Base-by-base conservation (phyloP, 2,329 filamentous ascomycete species). In the Exophiala oligosperma region DNA sequence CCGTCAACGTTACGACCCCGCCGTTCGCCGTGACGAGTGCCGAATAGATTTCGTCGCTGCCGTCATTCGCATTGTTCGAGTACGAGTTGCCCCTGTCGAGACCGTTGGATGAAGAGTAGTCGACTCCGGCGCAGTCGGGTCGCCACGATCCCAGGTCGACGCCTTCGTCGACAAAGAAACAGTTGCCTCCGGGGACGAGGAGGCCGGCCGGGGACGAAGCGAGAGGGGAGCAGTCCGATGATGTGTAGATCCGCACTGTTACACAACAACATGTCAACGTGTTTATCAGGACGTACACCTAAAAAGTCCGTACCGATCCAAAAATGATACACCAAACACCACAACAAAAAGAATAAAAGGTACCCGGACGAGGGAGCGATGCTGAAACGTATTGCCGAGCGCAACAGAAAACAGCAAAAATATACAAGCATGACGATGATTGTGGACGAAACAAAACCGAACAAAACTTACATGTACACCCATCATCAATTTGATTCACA, bases 141-240 rank as follows among this genome's bases (percentile, higher is more conserved):
- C 57, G 57, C 57, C 57, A 59, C 2, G 57, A 59, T 9, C 52
- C 52, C 11, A 59, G 40, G 9, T 38, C 11, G 2, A 52, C 41
- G 21, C 37, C 32, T 23, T 55, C 52, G n/a, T 56, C 57, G 57
- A 53, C 28, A 41, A 56, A 60, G 53, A 60, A 60, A 38, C 57
- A 60, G 9, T 53, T 60, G 28, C 57, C 57, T n/a, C 40, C 26
- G 7, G 11, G 41, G 41, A 60, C 26, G 35, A 56, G 49, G 49
- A 60, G 41, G 28, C 57, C 53, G 24, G 59, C 43, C 12, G 57
- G 44, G 1, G 46, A 48, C 6, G 37, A 29, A 24, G 40, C n/a
- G 23, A 54, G 43, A 2, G 58, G 54, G 21, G 44, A 37, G 57
- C 57, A 60, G n/a, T 47, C 46, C 21, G 41, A 17, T 3, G 53